A percentile compares a stretch with the other conserved stretches of the same genome.
phyloP scores from a whole-genome alignment of 345 rosid species.

The Brassica rapa region DNA sequence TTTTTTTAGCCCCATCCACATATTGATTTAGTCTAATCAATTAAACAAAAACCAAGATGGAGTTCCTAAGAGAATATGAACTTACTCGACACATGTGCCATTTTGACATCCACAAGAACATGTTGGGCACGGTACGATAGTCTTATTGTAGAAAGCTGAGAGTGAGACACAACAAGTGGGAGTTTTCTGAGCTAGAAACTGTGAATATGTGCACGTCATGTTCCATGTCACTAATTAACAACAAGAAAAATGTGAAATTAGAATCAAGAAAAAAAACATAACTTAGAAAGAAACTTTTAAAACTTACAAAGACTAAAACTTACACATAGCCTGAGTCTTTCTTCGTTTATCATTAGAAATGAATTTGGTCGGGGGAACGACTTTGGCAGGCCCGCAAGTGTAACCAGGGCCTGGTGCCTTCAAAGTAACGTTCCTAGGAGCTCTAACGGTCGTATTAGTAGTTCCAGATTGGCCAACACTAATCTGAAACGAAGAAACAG shows the following conservation, averaged over 20 bases:
- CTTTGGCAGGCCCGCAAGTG: slow-evolving; percentile 68
- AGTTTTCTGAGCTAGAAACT: slow-evolving; percentile 67
- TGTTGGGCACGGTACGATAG: slow-evolving; percentile 73
- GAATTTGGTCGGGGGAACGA: slow-evolving; percentile 58
- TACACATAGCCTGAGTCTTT: slow-evolving; percentile 80
- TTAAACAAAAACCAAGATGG: not conserved
- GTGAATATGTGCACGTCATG: slow-evolving; percentile 83
- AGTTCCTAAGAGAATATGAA: slow-evolving; percentile 24
- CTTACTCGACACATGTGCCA: slow-evolving; percentile 78
- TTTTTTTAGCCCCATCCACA: too few relatives aligned
- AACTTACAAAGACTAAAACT: slow-evolving; percentile 40
- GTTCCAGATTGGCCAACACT: slow-evolving; percentile 83
- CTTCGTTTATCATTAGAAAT: slow-evolving; percentile 61
- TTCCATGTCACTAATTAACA: slow-evolving; percentile 88
- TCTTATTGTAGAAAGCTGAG: slow-evolving; percentile 76
- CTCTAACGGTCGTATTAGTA: slow-evolving; percentile 61
- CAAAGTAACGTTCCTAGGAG: slow-evolving; percentile 76
- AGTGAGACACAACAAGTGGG: slow-evolving; percentile 94
- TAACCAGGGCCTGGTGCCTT: slow-evolving; percentile 89
- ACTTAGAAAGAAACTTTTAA: not conserved
- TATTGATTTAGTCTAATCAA: too few relatives aligned
- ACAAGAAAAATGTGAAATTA: slow-evolving; percentile 2
- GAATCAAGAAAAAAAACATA: too few relatives aligned
- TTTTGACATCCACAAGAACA: slow-evolving; percentile 89
- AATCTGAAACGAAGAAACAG: slow-evolving; percentile 74